phyloP scores from a whole-genome alignment of 1,284 basidiomycete genomes.

The Xerocomus amazonicus region DNA sequence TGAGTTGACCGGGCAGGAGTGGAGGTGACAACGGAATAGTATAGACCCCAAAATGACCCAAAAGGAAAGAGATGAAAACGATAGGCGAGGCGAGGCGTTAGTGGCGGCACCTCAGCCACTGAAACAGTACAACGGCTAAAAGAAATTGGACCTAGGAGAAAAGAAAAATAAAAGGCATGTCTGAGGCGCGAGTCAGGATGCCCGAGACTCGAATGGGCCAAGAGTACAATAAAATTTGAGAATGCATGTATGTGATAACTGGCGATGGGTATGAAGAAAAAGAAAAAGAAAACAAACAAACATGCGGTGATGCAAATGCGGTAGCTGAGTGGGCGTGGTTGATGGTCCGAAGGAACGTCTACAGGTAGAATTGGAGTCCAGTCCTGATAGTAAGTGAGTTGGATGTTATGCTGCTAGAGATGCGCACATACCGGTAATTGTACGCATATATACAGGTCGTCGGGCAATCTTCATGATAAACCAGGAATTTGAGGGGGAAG shows the following conservation, averaged over 20 bases:
- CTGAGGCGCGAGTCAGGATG: not conserved
- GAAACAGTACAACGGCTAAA: constrained; percentile 1
- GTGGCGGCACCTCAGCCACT: not conserved
- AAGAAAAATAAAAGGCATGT: not conserved
- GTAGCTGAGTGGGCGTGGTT: constrained; percentile 8
- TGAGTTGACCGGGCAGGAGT: not conserved
- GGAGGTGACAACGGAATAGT: not conserved
- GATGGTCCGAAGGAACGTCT: constrained; percentile 19
- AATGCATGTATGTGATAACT: constrained; percentile 8
- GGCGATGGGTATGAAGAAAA: constrained; percentile 8
- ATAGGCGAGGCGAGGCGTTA: not conserved
- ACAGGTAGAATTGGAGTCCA: constrained; percentile 16
- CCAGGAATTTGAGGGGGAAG: constrained; percentile 2
- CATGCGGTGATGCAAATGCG: constrained; percentile 16
- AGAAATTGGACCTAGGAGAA: constrained; percentile 4
- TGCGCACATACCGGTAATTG: constrained; percentile 16
- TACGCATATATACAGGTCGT: constrained; percentile 7
- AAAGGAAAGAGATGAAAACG: not conserved
- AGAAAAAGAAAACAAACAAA: constrained; percentile 5
- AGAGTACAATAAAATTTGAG: constrained; percentile 14
- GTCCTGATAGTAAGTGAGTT: constrained; percentile 18
- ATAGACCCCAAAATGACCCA: not conserved
- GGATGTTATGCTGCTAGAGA: not conserved
- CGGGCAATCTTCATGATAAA: constrained; percentile 6
- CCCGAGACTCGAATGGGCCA: constrained; percentile 3